phyloP scores from a whole-genome alignment of 106 monocot species.

The Dactylorhiza incarnata region DNA sequence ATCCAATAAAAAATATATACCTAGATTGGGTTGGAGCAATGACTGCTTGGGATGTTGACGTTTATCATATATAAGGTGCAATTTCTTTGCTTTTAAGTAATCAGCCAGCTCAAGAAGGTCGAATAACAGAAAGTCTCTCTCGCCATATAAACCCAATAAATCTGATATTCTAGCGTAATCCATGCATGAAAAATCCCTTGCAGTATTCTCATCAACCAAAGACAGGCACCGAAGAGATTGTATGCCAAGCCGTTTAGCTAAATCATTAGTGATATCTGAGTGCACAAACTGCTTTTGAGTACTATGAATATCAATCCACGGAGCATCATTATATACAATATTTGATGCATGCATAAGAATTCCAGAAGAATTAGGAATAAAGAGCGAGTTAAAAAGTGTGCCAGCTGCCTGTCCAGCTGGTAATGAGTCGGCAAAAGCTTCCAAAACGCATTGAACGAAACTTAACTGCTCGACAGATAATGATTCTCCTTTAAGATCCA shows the following conservation, averaged over 20 bases:
- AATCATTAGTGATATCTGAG: conserved; percentile 60
- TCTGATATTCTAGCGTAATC: conserved; percentile 76
- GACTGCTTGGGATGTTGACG: conserved; percentile 81
- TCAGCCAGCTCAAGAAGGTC: conserved; percentile 94
- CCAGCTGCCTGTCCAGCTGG: conserved; percentile 32
- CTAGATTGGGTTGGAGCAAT: conserved; percentile 91
- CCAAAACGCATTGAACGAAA: conserved; percentile 81
- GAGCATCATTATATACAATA: conserved; percentile 96
- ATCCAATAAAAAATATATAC: conserved; percentile 18
- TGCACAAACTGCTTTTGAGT: conserved; percentile 59
- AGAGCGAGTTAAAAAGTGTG: conserved; percentile 39
- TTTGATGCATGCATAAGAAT: conserved; percentile 35
- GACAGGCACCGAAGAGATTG: conserved; percentile 71
- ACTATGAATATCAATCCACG: conserved; percentile 69
- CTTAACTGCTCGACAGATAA: conserved; percentile 71
- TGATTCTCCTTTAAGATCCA: conserved; percentile 62
- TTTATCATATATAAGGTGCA: conserved; percentile 91
- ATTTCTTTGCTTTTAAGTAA: conserved; percentile 64
- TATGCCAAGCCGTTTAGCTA: conserved; percentile 70
- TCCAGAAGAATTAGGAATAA: conserved; percentile 81
- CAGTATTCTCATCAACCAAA: conserved; percentile 68
- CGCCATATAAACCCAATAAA: conserved; percentile 73
- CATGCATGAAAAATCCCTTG: conserved; percentile 77
- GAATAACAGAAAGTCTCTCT: conserved; percentile 61
- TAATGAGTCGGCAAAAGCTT: conserved; percentile 72